Base-by-base conservation (phyloP, 2,329 filamentous ascomycete species). In the Botrytis byssoidea region DNA sequence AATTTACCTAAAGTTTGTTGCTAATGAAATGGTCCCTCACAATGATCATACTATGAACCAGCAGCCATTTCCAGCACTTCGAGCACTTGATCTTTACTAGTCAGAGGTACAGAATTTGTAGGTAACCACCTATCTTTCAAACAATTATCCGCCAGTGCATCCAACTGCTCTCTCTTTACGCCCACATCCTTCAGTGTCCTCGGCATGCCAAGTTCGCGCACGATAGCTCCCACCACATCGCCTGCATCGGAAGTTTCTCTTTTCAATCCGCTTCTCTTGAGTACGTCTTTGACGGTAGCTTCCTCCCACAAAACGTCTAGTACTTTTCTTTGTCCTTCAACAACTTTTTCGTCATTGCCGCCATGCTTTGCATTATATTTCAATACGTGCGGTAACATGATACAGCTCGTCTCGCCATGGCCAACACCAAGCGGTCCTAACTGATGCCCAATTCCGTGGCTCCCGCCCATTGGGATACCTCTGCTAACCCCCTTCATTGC, bases 371-470 rank as follows among this genome's bases (percentile, higher is more conserved):
- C 74, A 73, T 90, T 91, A 77, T 83, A 90, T 77, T 86, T 87
- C 78, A 86, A 86, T 9, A 90, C 87, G 0, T 85, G 84, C 0
- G 88, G 88, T 51, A 86, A 82, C 72, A 88, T 82, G 64, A 87
- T 85, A 78, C 85, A 90, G 76, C 86, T 88, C 42, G 88, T 90
- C 79, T 89, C 88, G 18, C 88, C 88, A 77, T 91, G 88, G 0
- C 86, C 85, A 3, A 90, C 88, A 0, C 88, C 88, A 20, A 79
- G 55, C 16, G 77, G 77, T 2, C 80, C 82, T 69, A 87, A 75
- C 73, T 84, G 83, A 75, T 84, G 83, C 25, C 83, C 83, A 63
- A 84, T 84, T 2, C 80, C 83, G 76, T 85, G 83, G 61, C 80
- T 82, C 0, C 77, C 83, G 14, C 83, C 81, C 77, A 83, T 80